Evolutionary conservation across 805 yeast genomes (phyloP).

Genomic region (Teunomyces panamensis): DNA sequence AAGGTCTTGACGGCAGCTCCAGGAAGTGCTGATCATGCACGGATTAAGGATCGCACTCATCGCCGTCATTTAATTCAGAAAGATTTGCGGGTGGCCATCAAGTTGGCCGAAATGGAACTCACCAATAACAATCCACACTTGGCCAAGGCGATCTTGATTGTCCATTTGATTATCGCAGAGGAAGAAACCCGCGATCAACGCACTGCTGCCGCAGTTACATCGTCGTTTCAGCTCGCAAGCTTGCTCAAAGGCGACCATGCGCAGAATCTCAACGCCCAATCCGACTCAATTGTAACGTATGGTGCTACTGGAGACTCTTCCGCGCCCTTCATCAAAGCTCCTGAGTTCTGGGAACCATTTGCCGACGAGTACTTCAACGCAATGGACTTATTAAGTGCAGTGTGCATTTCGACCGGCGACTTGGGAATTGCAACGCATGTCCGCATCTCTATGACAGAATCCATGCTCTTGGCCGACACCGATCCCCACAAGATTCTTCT

Average conservation of each 20-base stretch:
- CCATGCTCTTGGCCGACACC: conserved; percentile 73
- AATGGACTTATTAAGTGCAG: conserved; percentile 71
- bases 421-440: conserved; percentile 56
- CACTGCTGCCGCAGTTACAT: conserved; percentile 14
- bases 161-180: conserved; percentile 65
- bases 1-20: conserved; percentile 43
- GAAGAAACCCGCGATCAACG: conserved; percentile 53
- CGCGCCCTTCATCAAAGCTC: conserved; percentile 26
- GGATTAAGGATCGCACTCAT: conserved; percentile 21
- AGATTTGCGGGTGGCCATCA: conserved; percentile 66
- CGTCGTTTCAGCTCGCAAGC: neutral
- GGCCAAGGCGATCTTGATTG: conserved; percentile 55
- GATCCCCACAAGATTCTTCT: conserved; percentile 61
- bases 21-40: conserved; percentile 17
- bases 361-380: conserved; percentile 75
- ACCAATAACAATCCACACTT: conserved; percentile 42
- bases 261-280: no score
- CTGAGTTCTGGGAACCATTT: conserved; percentile 68
- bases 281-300: no score
- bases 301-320: no score
- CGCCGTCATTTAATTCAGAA: conserved; percentile 65
- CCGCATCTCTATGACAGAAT: conserved; percentile 60
- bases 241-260: neutral
- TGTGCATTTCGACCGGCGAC: conserved; percentile 69
- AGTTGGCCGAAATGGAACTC: conserved; percentile 57